Conservation (phyloP, 805 yeast genomes). For the Babjeviella inositovora region DNA sequence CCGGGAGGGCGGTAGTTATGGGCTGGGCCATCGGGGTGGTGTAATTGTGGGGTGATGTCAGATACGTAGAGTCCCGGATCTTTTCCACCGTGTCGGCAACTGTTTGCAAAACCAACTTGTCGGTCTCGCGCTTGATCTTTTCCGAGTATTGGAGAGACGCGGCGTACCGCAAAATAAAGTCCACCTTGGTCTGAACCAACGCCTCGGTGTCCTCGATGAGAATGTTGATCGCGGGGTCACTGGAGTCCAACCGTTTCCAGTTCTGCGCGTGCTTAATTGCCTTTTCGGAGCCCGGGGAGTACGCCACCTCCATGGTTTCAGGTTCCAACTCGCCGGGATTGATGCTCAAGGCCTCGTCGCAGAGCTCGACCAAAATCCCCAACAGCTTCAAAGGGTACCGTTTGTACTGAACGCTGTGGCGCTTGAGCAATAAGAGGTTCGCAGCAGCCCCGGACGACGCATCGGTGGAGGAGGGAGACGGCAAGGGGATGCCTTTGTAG, state of each 20-base stretch:
- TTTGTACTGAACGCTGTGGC: too few relatives aligned
- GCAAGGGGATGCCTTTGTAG: conserved; percentile 45
- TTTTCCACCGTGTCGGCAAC: conserved; percentile 48
- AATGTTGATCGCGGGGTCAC: conserved; percentile 47
- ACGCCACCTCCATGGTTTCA: conserved; percentile 14
- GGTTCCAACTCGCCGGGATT: conserved; percentile 49
- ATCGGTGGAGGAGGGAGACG: conserved; percentile 6
- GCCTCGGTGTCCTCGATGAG: conserved; percentile 54
- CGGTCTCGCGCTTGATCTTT: conserved; percentile 67
- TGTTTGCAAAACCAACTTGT: conserved; percentile 42
- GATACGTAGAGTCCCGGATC: conserved; percentile 25
- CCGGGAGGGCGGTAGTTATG: too few relatives aligned
- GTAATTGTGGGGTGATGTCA: too few relatives aligned
- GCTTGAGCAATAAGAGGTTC: conserved; percentile 6
- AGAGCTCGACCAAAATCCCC: conserved; percentile 39
- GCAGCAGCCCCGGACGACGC: conserved; percentile 7
- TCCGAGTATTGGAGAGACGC: conserved; percentile 64
- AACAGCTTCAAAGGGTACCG: conserved; percentile 53
- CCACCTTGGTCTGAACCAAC: conserved; percentile 48
- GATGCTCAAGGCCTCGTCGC: conserved; percentile 60
- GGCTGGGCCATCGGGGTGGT: too few relatives aligned
- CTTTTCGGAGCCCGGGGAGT: conserved; percentile 44
- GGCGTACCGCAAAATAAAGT: conserved; percentile 51
- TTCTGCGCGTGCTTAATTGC: conserved; percentile 30
- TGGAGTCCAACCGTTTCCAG: conserved; percentile 30